Evolutionary conservation across 495 filamentous ascomycete genomes (phyloP), one percentile per base, ranked within the genome.

Genomic region (Articulospora tetracladia): DNA sequence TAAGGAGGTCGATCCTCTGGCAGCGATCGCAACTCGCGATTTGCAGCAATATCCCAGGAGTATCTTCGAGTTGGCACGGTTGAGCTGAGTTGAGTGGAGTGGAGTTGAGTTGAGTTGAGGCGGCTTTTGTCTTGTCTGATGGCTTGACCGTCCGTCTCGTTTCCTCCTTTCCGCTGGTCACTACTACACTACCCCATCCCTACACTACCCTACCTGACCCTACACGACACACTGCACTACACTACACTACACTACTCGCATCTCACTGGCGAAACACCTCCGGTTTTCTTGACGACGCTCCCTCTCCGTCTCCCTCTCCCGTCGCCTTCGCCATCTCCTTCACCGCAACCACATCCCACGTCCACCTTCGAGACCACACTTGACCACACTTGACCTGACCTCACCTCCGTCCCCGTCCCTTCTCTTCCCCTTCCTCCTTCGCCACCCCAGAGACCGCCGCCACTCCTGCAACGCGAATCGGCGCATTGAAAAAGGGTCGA

Each of bases 341-440:
- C 36, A 44, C 57, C 48, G 30, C 50, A 46, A 27, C 48, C 57
- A 30, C 55, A 57, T 53, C 57, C 57, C 57, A 60, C 57, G 57
- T 60, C 57, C 57, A 28, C 44, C 26, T 10, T 17, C 25, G 46
- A 53, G 57, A 57, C 36, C 55, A 39, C n/a, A 56, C 53, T 25
- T 10, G 4, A 24, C 6, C 11, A 53, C 50, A 19, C 34, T 39
- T 39, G 10, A 28, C 17, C 7, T 12, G 20, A 57, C 36, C 26
- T n/a, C 34, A 4, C 13, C 19, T 56, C 20, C n/a, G 20, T 20
- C 12, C 53, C 27, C 23, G 44, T 36, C 46, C 32, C 32, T 22
- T 27, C 24, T 51, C 47, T 13, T n/a, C 47, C 25, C 47, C 47
- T 50, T n/a, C 20, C 19, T 50, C 47, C 47, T 50, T 22, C 47